phyloP scores from a whole-genome alignment of 2,329 filamentous ascomycete species.

The Fusarium sp. region DNA sequence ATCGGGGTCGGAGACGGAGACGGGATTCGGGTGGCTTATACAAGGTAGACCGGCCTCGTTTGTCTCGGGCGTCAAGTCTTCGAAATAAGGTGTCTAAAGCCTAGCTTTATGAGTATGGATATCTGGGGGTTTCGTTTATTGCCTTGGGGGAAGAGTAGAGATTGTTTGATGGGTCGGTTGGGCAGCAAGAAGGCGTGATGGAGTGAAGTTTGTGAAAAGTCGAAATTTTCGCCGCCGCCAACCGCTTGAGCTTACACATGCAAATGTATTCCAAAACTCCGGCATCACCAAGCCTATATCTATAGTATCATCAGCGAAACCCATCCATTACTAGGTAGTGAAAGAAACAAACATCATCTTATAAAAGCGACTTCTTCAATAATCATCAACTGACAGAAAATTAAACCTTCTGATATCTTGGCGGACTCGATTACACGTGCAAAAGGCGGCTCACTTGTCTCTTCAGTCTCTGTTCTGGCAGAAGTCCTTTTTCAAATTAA shows the following conservation, averaged over 20 bases:
- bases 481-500: background rate
- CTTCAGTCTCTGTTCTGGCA: background rate
- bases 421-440: background rate
- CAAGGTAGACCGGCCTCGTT: conserved; percentile 35
- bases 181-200: conserved; percentile 16
- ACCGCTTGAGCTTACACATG: background rate
- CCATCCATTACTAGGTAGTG: background rate
- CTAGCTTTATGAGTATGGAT: background rate
- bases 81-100: too few relatives aligned
- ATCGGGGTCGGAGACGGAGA: conserved; percentile 3
- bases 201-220: conserved; percentile 26
- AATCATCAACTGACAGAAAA: background rate
- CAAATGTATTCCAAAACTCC: background rate
- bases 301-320: background rate
- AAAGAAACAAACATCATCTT: background rate
- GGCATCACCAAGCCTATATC: background rate
- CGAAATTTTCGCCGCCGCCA: conserved; percentile 40
- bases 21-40: conserved; percentile 22
- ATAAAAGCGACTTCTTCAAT: background rate
- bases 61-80: background rate
- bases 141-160: background rate
- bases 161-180: conserved; percentile 7
- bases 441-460: background rate
- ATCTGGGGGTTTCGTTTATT: background rate
- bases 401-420: background rate